Conservation (phyloP, 257 asterid species). For the Solanum habrochaites region DNA sequence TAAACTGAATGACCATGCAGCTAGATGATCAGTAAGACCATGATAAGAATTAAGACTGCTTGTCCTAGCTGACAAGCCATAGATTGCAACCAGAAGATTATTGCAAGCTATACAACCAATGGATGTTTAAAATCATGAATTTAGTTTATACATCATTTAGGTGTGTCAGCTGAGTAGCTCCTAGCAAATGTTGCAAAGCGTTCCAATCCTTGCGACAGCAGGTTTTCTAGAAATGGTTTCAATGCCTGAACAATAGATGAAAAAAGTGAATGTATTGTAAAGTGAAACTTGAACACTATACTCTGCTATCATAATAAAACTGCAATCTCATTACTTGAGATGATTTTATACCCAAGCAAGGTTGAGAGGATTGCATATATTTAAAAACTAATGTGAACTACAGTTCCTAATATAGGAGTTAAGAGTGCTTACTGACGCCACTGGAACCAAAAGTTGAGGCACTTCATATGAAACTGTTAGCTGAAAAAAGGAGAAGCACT, state of each 20-base stretch:
- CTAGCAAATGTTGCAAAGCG: slow-evolving; percentile 49
- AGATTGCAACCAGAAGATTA: neutral
- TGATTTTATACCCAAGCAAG: neutral
- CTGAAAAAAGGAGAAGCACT: slow-evolving; percentile 34
- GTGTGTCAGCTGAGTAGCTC: slow-evolving; percentile 34
- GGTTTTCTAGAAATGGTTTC: slow-evolving; percentile 66
- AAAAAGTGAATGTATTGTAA: neutral
- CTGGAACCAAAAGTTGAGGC: slow-evolving; percentile 76
- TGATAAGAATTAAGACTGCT: neutral
- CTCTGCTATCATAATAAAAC: neutral
- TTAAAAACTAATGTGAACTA: neutral
- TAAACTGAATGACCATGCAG: neutral
- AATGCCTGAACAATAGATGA: slow-evolving; percentile 43
- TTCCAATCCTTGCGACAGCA: slow-evolving; percentile 58
- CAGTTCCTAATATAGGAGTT: neutral
- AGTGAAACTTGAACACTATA: neutral
- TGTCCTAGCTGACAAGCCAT: neutral
- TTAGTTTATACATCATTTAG: slow-evolving; percentile 12
- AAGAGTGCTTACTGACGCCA: slow-evolving; percentile 67
- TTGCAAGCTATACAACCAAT: neutral
- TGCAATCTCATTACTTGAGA: neutral
- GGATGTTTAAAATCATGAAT: neutral
- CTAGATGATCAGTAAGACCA: neutral
- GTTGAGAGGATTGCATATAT: neutral
- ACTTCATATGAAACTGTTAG: slow-evolving; percentile 93